A percentile compares a stretch with the other conserved stretches of the same genome.
Evolutionary conservation across 768 basidiomycete species (phyloP).

Genomic region (Chalciporus sphaerocephalus): DNA sequence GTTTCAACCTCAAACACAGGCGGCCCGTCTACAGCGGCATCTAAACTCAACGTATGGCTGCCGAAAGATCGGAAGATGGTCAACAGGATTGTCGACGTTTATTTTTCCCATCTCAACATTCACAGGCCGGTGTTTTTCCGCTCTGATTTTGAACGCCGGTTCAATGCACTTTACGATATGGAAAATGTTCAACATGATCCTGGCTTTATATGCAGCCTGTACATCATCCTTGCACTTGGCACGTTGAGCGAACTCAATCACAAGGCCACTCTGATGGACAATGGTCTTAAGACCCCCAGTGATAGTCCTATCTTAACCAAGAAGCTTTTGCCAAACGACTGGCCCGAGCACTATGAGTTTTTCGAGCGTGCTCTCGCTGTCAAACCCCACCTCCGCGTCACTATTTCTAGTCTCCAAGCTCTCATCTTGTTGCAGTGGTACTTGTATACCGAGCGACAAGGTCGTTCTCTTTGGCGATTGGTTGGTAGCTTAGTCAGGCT

Average conservation of each 20-base stretch:
- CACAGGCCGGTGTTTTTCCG: slow-evolving; percentile 76
- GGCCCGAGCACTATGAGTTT: slow-evolving; percentile 83
- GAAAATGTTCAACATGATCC: slow-evolving; percentile 56
- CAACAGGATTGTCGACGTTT: slow-evolving; percentile 57
- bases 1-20: slow-evolving; percentile 45
- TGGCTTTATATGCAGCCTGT: slow-evolving; percentile 74
- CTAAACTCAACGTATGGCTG: slow-evolving; percentile 52
- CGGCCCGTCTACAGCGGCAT: slow-evolving; percentile 15
- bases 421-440: slow-evolving; percentile 86
- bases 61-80: slow-evolving; percentile 74
- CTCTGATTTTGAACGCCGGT: slow-evolving; percentile 59
- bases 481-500: slow-evolving; percentile 81
- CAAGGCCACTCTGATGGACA: slow-evolving; percentile 51
- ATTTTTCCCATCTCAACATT: slow-evolving; percentile 72
- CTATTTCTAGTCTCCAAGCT: slow-evolving; percentile 77
- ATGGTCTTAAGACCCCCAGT: slow-evolving; percentile 35
- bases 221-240: slow-evolving; percentile 74
- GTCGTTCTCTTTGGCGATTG: slow-evolving; percentile 84
- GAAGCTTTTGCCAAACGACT: slow-evolving; percentile 54
- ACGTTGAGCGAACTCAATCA: slow-evolving; percentile 81
- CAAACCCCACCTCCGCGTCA: slow-evolving; percentile 80
- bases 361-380: slow-evolving; percentile 73
- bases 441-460: slow-evolving; percentile 87
- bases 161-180: slow-evolving; percentile 65
- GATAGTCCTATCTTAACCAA: slow-evolving; percentile 42